Percentiles rank a stretch among this genome's conserved stretches.
These are phyloP conservation scores for Botrytis hyacinthi DNA, from an alignment of 2,329 filamentous ascomycete genomes.

Conservation along the genomic window DNA sequence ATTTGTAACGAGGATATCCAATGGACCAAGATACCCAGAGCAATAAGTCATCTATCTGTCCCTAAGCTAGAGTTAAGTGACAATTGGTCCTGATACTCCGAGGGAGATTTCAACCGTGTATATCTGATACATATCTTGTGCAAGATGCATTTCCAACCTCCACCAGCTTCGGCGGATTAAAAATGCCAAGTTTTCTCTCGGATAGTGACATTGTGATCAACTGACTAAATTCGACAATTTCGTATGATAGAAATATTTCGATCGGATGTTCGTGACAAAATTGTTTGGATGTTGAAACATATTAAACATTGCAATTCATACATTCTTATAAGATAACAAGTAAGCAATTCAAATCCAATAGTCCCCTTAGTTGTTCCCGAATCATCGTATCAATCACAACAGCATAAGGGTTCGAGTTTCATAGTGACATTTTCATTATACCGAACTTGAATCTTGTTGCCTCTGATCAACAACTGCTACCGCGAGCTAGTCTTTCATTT, in stretches of 20 bases:
- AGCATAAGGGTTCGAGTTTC: not conserved
- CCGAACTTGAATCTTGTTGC: not conserved
- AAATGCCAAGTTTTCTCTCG: not conserved
- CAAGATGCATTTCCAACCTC: not conserved
- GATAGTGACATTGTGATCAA: not conserved
- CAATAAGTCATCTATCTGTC: not conserved
- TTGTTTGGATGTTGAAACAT: not conserved
- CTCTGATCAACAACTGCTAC: not conserved
- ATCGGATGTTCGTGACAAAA: not conserved
- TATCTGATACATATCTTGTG: not conserved
- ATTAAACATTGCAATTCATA: not conserved
- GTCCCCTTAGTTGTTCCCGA: not conserved
- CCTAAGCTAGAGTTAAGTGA: not conserved
- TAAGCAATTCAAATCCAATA: not conserved
- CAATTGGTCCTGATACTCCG: not conserved
- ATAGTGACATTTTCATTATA: not conserved
- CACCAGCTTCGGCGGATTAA: not conserved
- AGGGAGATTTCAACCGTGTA: not conserved
- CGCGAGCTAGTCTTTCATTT: not conserved
- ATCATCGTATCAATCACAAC: not conserved
- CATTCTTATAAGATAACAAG: not conserved
- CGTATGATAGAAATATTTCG: not conserved
- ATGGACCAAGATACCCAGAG: not conserved
- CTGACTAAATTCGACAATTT: not conserved
- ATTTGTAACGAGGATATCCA: not conserved